Evolutionary conservation across 306 rosid genomes (phyloP).

Genomic region (Mucuna pruriens): DNA sequence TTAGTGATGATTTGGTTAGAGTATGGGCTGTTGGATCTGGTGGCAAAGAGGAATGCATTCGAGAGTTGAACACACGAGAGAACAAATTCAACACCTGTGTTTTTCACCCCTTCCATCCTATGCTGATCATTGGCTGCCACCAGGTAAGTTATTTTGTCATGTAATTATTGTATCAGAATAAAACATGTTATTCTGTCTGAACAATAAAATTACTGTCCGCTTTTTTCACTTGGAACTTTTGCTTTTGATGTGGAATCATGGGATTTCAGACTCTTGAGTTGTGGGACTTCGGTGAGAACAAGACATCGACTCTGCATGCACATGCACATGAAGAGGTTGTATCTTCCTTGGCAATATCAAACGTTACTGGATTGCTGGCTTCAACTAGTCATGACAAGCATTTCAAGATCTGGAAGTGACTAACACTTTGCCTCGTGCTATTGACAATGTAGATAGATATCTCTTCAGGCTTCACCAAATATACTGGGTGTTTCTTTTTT

Average conservation of each 20-base stretch:
- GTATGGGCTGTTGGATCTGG: conserved; percentile 68
- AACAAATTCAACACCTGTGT: conserved; percentile 60
- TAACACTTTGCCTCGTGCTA: background rate
- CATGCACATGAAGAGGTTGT: conserved; percentile 67
- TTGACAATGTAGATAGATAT: background rate
- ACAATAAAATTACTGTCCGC: background rate
- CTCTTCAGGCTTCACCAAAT: conserved; percentile 7
- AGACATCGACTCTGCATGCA: conserved; percentile 55
- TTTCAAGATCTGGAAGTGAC: conserved; percentile 82
- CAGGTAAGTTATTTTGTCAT: conserved; percentile 51
- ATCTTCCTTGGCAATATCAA: conserved; percentile 70
- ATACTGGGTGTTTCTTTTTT: conserved; percentile 9
- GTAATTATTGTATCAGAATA: background rate
- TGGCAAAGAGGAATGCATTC: conserved; percentile 55
- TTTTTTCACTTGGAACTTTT: conserved; percentile 11
- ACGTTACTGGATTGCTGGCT: conserved; percentile 63
- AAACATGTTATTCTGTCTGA: conserved; percentile 2
- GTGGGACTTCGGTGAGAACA: conserved; percentile 68
- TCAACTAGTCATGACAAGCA: conserved; percentile 72
- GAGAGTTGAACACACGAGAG: conserved; percentile 51
- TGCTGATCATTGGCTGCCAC: conserved; percentile 66
- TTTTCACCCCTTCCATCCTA: conserved; percentile 70
- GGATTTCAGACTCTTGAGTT: conserved; percentile 62
- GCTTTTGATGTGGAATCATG: conserved; percentile 24
- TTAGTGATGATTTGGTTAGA: conserved; percentile 66